Percentiles rank a stretch among this genome's conserved stretches.
Evolutionary conservation across 2,329 filamentous ascomycete species (phyloP).

Genomic region (Pleurostoma richardsiae): DNA sequence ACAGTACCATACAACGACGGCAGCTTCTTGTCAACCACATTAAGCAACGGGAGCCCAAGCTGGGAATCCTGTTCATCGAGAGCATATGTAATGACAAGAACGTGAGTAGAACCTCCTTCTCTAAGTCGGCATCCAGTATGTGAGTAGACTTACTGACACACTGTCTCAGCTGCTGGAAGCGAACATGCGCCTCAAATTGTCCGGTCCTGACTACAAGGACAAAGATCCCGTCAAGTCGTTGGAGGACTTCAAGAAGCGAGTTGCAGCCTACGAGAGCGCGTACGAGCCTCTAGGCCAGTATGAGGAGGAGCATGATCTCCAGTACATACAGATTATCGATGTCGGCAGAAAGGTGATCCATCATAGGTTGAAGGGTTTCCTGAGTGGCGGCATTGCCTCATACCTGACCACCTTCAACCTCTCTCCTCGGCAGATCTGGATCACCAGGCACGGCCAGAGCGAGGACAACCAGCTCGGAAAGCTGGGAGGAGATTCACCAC

Average conservation of each 20-base stretch:
- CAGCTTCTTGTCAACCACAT: slow-evolving; percentile 81
- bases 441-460: slow-evolving; percentile 91
- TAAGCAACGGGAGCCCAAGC: slow-evolving; percentile 73
- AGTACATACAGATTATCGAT: slow-evolving; percentile 97
- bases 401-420: slow-evolving; percentile 97
- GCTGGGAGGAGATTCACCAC: slow-evolving; percentile 82
- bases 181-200: slow-evolving; percentile 95
- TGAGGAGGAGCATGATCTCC: slow-evolving; percentile 85
- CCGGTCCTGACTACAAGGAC: slow-evolving; percentile 90
- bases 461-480: slow-evolving; percentile 81
- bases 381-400: slow-evolving; percentile 87
- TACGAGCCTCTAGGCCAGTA: slow-evolving; percentile 88
- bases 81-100: slow-evolving; percentile 83
- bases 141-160: too few relatives aligned
- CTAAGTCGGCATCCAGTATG: too few relatives aligned
- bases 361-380: slow-evolving; percentile 84
- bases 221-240: slow-evolving; percentile 84
- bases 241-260: slow-evolving; percentile 86
- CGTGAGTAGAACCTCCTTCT: slow-evolving; percentile 24
- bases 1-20: slow-evolving; percentile 84
- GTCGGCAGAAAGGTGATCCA: slow-evolving; percentile 92
- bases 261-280: slow-evolving; percentile 88
- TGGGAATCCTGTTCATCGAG: slow-evolving; percentile 93
- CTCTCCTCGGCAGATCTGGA: slow-evolving; percentile 94
- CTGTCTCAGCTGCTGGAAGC: slow-evolving; percentile 68